Percentiles rank a stretch among this genome's conserved stretches.
phyloP scores from a whole-genome alignment of 2,329 filamentous ascomycete genomes.

The Ceratocystis smalleyi region DNA sequence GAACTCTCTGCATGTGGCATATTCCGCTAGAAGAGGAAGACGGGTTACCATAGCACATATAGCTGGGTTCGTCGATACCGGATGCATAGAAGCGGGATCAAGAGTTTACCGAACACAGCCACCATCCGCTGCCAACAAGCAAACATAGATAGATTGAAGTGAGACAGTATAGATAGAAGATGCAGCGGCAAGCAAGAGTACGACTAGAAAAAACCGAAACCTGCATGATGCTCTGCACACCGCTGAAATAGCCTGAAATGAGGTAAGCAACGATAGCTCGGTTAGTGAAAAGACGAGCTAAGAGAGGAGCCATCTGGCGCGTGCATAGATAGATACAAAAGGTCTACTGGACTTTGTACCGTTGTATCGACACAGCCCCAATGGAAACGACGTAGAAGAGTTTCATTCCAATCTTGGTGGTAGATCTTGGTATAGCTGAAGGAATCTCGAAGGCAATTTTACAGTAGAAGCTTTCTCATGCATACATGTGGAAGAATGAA shows the following conservation, averaged over 20 bases:
- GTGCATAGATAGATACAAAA: background rate
- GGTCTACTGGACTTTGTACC: background rate
- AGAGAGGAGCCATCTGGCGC: background rate
- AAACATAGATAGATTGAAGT: background rate
- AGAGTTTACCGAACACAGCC: conserved; percentile 5
- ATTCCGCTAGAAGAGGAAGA: background rate
- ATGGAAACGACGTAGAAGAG: background rate
- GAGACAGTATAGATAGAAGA: background rate
- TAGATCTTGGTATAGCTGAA: background rate
- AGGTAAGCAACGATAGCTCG: background rate
- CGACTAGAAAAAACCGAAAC: background rate
- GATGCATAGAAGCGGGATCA: background rate
- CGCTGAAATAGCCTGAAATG: background rate
- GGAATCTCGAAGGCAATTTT: background rate
- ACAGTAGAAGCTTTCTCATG: background rate
- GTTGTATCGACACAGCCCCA: background rate
- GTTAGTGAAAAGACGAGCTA: background rate
- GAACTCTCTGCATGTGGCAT: background rate
- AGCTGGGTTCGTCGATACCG: conserved; percentile 3
- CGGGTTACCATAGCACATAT: background rate
- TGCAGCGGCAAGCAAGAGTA: background rate
- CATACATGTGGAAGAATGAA: background rate
- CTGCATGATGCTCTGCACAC: background rate
- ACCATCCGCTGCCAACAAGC: background rate
- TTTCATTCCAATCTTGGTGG: background rate